These are phyloP conservation scores for Colletotrichum sp. DNA, from an alignment of 2,329 filamentous ascomycete species.

Conservation along the genomic window DNA sequence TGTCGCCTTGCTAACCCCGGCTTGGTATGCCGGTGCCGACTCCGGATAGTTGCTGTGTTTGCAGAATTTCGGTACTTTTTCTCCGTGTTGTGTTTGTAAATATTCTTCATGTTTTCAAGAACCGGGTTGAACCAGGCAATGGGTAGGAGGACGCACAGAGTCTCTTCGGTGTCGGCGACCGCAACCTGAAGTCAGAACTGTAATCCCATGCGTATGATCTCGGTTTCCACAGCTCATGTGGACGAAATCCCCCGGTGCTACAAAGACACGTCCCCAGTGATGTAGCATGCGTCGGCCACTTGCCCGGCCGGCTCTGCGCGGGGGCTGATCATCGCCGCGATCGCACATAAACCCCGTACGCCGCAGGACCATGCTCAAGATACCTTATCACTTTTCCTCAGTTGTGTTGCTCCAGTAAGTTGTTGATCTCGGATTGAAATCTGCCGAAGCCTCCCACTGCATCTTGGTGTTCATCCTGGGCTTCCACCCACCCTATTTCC, in stretches of 20 bases:
- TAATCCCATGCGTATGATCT: rapidly evolving
- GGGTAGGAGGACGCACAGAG: neutral
- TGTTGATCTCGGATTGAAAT: rapidly evolving
- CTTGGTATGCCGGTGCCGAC: neutral
- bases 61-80: neutral
- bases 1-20: slow-evolving; percentile 2
- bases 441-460: neutral
- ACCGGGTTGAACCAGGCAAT: neutral
- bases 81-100: rapidly evolving
- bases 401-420: rapidly evolving
- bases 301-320: neutral
- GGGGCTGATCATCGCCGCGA: neutral
- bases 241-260: neutral
- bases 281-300: neutral
- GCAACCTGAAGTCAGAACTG: rapidly evolving
- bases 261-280: rapidly evolving
- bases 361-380: neutral
- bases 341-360: neutral
- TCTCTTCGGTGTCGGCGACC: neutral
- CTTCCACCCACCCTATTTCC: neutral
- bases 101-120: neutral
- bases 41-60: neutral
- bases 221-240: neutral
- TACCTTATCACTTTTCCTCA: neutral
- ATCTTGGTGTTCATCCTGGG: rapidly evolving